Evolutionary conservation across 2,329 filamentous ascomycete genomes (phyloP), one percentile per base, ranked within the genome.

Genomic region (Aspergillus sp.): DNA sequence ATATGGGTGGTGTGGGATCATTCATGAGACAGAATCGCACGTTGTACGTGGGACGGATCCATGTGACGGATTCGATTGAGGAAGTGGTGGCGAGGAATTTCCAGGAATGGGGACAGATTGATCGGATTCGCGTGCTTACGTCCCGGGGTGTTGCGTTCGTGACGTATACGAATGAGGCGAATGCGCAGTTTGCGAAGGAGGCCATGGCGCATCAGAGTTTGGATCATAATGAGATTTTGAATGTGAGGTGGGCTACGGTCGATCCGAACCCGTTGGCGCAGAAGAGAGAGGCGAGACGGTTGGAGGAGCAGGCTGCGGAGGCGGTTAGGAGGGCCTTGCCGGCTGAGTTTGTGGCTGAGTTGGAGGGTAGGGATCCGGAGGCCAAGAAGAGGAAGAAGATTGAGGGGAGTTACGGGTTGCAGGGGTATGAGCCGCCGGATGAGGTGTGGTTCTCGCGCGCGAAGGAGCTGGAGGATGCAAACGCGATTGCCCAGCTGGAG

Each of bases 301-400:
- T 99, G 62, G 95, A 99, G 74, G 95, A 99, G 73, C 95, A 99
- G 75, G 95, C 95, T 2, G 95, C 95, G 0, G 95, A 97, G 70
- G 96, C 95, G 1, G 92, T 99, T 59, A 83, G 95, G 17, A 84
- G 90, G 65, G 94, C 95, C 0, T 80, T 99, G 4, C 95, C 95
- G 0, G 92, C 90, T 0, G 91, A 92, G 28, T 98, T 95, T 66
- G 89, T 99, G 0, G 92, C 92, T 0, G 92, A 99, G 80, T 89
- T 99, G 51, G 95, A 99, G 75, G 95, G 95, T 15, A 87, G 91
- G 54, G 92, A 97, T 66, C 91, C 91, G 0, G 91, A 93, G 69
- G 90, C 92, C 43, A 85, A 88, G 72, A 98, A 97, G 80, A 84
- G 93, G 70, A 87, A 94, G 76, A 96, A 91, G 78, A 87, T 97